These are phyloP conservation scores for Phytopythium litorale DNA, from an alignment of 352 stramenopile species.

Conservation along the genomic window DNA sequence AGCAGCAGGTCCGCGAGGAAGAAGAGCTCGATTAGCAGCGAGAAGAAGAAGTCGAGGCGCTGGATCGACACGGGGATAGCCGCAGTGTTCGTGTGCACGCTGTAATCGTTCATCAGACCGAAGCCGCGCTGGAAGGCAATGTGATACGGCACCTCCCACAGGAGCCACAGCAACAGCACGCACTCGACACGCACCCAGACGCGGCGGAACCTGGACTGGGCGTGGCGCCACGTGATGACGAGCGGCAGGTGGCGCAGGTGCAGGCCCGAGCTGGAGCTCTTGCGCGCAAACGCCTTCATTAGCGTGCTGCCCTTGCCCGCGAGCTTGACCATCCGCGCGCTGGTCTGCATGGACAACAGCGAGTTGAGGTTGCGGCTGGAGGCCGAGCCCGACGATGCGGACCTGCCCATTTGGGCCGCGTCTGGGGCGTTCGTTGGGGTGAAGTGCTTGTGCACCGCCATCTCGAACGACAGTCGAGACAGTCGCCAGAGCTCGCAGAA, in stretches of 20 bases:
- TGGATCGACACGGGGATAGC: slow-evolving; percentile 37
- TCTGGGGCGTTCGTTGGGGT: too few relatives aligned
- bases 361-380: slow-evolving; percentile 15
- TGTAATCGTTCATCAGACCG: slow-evolving; percentile 29
- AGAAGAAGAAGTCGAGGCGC: slow-evolving; percentile 23
- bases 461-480: slow-evolving; percentile 28
- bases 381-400: not conserved
- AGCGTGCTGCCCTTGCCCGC: slow-evolving; percentile 28
- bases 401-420: not conserved
- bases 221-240: slow-evolving; percentile 20
- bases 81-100: slow-evolving; percentile 9
- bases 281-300: slow-evolving; percentile 16
- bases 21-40: slow-evolving; percentile 47
- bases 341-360: slow-evolving; percentile 31
- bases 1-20: slow-evolving; percentile 54
- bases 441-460: slow-evolving; percentile 47
- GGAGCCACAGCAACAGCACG: slow-evolving; percentile 26
- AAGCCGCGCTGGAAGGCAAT: slow-evolving; percentile 45
- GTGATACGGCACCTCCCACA: slow-evolving; percentile 41
- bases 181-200: slow-evolving; percentile 26
- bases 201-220: slow-evolving; percentile 23
- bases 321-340: slow-evolving; percentile 25
- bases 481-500: slow-evolving; percentile 55
- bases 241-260: not conserved
- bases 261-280: not conserved